Base-by-base conservation (phyloP, 1,284 basidiomycete species). In the Tremellales sp. region DNA sequence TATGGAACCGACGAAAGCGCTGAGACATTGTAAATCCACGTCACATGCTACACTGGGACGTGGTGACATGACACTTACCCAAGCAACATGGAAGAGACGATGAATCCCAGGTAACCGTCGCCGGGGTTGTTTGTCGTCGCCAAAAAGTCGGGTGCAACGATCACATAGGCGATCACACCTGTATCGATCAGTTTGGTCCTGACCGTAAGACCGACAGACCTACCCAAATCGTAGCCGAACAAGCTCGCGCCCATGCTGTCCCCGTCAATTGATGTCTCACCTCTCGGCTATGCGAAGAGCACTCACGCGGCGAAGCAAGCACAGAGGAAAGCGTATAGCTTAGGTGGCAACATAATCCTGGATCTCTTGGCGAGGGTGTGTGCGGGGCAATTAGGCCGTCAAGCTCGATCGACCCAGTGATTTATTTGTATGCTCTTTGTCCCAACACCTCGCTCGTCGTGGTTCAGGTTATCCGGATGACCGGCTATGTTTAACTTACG, bases 281-380 rank as follows among this genome's bases (percentile, higher is more conserved):
- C 39, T 22, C 4, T 8, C 33, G 6, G 15, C 33, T 6, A 7
- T 13, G 5, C 19, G 23, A 12, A 23, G 4, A 23, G 43, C 13
- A 61, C 66, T 57, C 55, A 68, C 62, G 72, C 75, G 11, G 80
- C 82, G 54, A 84, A 84, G 48, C 81, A 74, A 23, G 81, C 82
- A 60, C 81, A 83, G 4, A 82, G 71, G 76, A 81, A 82, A n/a
- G 81, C 82, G 66, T 82, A 82, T 3, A 36, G 15, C 31, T 25
- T 13, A 10, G 17, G 17, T 37, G n/a, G 24, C 13, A 44, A 15
- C 25, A 25, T 26, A n/a, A n/a, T n/a, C n/a, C n/a, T n/a, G n/a
- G n/a, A n/a, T n/a, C n/a, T n/a, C n/a, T n/a, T n/a, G n/a, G n/a
- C n/a, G n/a, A n/a, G n/a, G n/a, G n/a, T n/a, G n/a, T n/a, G n/a